Base-by-base conservation (phyloP, 306 rosid species). In the Alnus glutinosa region DNA sequence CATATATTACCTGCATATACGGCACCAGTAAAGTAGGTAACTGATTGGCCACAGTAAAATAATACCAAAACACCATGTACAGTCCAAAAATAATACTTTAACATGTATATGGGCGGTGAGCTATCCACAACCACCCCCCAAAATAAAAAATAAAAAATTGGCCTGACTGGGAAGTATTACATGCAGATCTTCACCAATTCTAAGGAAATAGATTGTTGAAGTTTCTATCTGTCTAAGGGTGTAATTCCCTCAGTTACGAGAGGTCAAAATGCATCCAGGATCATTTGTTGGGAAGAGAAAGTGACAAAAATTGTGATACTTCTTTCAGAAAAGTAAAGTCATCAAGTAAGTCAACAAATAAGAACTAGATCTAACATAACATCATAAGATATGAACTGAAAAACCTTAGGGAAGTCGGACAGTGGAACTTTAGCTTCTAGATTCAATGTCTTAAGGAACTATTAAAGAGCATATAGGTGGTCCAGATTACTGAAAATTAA, bases 1-100 rank as follows among this genome's bases (percentile, higher is more conserved):
- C 98, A 88, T 95, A 95, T 73, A 95, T 85, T 76, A 95, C 98
- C 98, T 95, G 90, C 61, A 82, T 34, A 78, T 9, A 67, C 76
- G 52, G 32, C 49, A 75, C 50, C 74, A 85, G 61, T 49, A 49
- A 19, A 69, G 46, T 0, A 3, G 4, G 71, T 80, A 74, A 87
- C 44, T 30, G 63, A 66, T 69, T 73, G 49, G 68, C 73, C 59
- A 79, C 14, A 50, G 37, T n/a, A 55, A 70, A 68, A 18, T 68
- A 79, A 74, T 39, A 50, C 51, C 32, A 7, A 62, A 57, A 80
- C 77, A 23, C 57, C 7, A 30, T 19, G 4, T 23, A 23, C 54
- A 70, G 73, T 14, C 52, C 32, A 28, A 54, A 77, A 68, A 47
- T 34, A 51, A 42, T 3, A 23, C 55, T 74, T 82, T 36, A 67